Evolutionary conservation across 176 grass and related monocot species (phyloP).

Genomic region (Avena insularis): DNA sequence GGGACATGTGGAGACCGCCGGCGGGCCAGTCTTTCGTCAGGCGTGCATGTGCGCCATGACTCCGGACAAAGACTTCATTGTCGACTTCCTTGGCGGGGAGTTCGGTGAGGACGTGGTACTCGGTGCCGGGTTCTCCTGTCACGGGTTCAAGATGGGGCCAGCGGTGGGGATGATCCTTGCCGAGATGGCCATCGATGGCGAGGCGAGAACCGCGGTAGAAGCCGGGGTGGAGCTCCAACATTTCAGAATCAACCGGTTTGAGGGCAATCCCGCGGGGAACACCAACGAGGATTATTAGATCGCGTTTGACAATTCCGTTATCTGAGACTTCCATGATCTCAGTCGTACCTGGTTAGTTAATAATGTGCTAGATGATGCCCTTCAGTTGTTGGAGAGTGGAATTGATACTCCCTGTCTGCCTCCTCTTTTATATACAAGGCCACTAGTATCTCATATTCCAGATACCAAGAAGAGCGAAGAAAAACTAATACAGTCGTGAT

Average conservation of each 20-base stretch:
- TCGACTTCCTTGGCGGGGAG: conserved; percentile 70
- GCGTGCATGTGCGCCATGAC: conserved; percentile 92
- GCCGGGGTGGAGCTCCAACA: not conserved
- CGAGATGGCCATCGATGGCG: not conserved
- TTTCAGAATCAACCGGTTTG: not conserved
- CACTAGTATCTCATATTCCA: no score
- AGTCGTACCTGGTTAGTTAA: no score
- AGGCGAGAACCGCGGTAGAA: not conserved
- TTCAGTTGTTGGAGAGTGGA: no score
- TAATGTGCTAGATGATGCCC: no score
- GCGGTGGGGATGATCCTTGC: not conserved
- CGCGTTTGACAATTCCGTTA: not conserved
- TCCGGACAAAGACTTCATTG: conserved; percentile 73
- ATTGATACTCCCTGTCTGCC: no score
- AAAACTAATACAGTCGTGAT: no score
- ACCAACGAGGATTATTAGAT: not conserved
- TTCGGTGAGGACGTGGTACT: conserved; percentile 25
- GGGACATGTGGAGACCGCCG: conserved; percentile 37
- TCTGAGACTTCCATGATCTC: not conserved
- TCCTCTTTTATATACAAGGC: no score
- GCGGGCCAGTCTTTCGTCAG: conserved; percentile 46
- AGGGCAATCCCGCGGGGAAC: not conserved
- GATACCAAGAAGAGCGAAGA: no score
- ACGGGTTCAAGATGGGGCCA: not conserved
- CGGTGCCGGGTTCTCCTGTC: not conserved